These are phyloP conservation scores for Morella rubra DNA, from an alignment of 306 rosid genomes.

Conservation along the genomic window DNA sequence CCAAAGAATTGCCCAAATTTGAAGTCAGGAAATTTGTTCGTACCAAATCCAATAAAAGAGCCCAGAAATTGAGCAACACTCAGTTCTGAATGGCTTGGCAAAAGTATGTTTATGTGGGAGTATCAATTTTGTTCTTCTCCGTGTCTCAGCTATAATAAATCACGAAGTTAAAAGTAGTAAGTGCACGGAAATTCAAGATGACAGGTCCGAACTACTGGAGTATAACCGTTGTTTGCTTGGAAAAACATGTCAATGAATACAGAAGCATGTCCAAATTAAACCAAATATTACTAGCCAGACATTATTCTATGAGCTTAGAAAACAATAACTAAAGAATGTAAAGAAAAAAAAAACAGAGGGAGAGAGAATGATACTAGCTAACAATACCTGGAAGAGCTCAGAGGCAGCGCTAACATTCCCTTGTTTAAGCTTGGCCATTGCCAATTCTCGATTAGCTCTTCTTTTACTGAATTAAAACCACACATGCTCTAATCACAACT, in stretches of 20 bases:
- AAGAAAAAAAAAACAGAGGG: background rate
- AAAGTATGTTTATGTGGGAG: no score
- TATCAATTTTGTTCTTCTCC: background rate
- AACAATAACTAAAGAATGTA: background rate
- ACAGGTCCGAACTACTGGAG: background rate
- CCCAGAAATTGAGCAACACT: background rate
- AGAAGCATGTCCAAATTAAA: background rate
- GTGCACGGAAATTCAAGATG: background rate
- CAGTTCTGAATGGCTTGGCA: no score
- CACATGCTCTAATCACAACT: background rate
- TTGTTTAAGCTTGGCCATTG: slow-evolving; percentile 72
- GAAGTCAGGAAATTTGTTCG: background rate
- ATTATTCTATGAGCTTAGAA: no score
- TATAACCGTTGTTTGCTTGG: background rate
- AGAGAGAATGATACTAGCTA: background rate
- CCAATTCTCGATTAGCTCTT: slow-evolving; percentile 58
- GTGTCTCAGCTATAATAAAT: background rate
- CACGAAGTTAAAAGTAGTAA: no score
- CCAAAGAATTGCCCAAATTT: background rate
- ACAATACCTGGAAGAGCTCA: slow-evolving; percentile 75
- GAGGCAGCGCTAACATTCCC: slow-evolving; percentile 75
- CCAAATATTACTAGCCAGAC: background rate
- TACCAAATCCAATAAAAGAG: background rate
- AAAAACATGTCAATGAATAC: background rate
- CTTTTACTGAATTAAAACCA: slow-evolving; percentile 48